These are phyloP conservation scores for Prinsepia uniflora DNA, from an alignment of 306 rosid species.

Conservation along the genomic window DNA sequence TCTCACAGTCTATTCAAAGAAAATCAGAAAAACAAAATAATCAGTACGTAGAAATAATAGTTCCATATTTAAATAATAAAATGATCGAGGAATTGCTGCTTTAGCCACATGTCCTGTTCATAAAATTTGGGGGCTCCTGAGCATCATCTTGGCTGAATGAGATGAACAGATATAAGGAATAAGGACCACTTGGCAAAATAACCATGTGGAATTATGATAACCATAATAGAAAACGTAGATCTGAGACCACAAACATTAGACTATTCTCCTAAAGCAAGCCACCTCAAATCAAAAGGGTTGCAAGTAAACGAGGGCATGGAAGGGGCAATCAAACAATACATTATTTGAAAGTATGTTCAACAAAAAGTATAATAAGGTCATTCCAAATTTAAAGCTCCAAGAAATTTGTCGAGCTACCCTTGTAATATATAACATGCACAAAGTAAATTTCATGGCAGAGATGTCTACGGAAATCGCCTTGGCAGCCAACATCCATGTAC, in stretches of 20 bases:
- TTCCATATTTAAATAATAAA: background rate
- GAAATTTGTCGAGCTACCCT: background rate
- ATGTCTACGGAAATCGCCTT: background rate
- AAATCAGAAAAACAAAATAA: conserved; percentile 21
- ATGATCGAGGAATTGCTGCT: conserved; percentile 23
- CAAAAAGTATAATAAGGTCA: background rate
- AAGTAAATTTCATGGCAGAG: background rate
- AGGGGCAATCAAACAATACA: conserved; percentile 2
- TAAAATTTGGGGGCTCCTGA: conserved; percentile 13
- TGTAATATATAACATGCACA: background rate
- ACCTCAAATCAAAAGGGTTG: background rate
- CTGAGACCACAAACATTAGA: conserved; percentile 8
- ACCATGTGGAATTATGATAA: background rate
- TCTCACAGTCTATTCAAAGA: conserved; percentile 65
- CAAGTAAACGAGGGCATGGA: background rate
- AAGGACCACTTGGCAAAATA: background rate
- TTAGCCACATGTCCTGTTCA: conserved; percentile 12
- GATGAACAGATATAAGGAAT: conserved; percentile 7
- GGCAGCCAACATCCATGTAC: background rate
- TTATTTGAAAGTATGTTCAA: background rate
- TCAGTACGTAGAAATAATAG: conserved; percentile 28
- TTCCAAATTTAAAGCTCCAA: background rate
- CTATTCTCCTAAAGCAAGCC: background rate
- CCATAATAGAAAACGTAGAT: background rate
- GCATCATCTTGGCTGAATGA: conserved; percentile 3